These are phyloP conservation scores for Solanum hybrid DNA, from an alignment of 305 asterid species.

Conservation along the genomic window DNA sequence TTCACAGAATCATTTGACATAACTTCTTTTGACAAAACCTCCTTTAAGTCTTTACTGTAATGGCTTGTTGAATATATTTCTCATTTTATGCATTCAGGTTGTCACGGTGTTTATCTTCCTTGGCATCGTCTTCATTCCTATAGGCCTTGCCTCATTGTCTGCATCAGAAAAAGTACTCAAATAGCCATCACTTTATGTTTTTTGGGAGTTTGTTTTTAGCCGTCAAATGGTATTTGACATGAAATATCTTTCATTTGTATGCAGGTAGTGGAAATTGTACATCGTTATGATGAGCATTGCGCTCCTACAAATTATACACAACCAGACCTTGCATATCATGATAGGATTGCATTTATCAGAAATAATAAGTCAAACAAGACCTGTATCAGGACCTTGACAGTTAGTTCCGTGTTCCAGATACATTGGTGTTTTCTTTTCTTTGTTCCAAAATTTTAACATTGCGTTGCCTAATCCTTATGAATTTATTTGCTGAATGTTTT, in stretches of 20 bases:
- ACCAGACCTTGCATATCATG: conserved; percentile 12
- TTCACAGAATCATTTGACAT: background rate
- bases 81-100: conserved; percentile 32
- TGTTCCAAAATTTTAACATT: background rate
- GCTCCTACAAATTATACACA: conserved; percentile 21
- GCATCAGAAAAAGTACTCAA: conserved; percentile 56
- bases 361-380: conserved; percentile 39
- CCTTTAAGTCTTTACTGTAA: background rate
- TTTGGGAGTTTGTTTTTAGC: background rate
- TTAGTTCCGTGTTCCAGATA: conserved; percentile 17
- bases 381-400: conserved; percentile 46
- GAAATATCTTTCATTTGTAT: background rate
- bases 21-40: background rate
- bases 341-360: conserved; percentile 42
- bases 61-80: background rate
- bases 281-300: conserved; percentile 64
- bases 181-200: background rate
- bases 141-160: conserved; percentile 57
- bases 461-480: background rate
- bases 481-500: background rate
- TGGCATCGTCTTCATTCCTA: conserved; percentile 60
- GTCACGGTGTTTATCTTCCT: conserved; percentile 46
- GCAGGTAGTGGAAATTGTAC: conserved; percentile 75
- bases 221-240: background rate
- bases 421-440: background rate